Conservation (phyloP, 371 early-diverging fungal genomes). For the Coemansia sp. region DNA sequence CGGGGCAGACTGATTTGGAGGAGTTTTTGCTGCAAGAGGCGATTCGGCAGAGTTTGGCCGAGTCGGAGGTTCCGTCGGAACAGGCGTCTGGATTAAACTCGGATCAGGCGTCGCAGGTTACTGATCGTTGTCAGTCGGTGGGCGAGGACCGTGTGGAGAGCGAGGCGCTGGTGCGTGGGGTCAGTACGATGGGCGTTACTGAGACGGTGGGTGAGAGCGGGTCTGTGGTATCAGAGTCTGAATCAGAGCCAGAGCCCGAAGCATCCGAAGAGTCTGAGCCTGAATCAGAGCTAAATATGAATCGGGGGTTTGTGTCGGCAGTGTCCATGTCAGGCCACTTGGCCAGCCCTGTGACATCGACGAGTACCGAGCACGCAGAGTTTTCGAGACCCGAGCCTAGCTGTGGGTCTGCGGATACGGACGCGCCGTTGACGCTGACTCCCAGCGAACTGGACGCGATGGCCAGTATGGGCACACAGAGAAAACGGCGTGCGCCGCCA, state of each 20-base stretch:
- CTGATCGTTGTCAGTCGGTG: background rate
- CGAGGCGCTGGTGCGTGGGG: background rate
- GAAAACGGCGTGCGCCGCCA: conserved; percentile 10
- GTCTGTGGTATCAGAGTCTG: background rate
- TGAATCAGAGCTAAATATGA: background rate
- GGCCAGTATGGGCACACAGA: conserved; percentile 18
- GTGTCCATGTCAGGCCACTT: background rate
- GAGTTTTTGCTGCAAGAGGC: conserved; percentile 92
- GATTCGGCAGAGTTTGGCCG: conserved; percentile 70
- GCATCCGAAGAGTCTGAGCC: background rate
- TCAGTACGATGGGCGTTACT: background rate
- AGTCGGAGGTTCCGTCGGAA: conserved; percentile 21
- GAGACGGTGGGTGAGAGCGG: too few species aligned
- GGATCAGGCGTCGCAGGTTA: too few species aligned
- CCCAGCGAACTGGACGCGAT: conserved; percentile 37
- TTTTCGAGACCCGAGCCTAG: too few species aligned
- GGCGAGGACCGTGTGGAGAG: background rate
- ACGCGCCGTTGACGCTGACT: conserved; percentile 15
- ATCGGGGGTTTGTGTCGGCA: background rate
- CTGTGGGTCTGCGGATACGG: too few species aligned
- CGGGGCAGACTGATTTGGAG: conserved; percentile 78
- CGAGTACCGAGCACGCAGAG: too few species aligned
- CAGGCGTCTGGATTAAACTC: too few species aligned
- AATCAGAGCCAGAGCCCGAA: background rate
- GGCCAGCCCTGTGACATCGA: too few species aligned